Conservation (phyloP, 2,329 filamentous ascomycete genomes). For the Periconia macrospinosa region DNA sequence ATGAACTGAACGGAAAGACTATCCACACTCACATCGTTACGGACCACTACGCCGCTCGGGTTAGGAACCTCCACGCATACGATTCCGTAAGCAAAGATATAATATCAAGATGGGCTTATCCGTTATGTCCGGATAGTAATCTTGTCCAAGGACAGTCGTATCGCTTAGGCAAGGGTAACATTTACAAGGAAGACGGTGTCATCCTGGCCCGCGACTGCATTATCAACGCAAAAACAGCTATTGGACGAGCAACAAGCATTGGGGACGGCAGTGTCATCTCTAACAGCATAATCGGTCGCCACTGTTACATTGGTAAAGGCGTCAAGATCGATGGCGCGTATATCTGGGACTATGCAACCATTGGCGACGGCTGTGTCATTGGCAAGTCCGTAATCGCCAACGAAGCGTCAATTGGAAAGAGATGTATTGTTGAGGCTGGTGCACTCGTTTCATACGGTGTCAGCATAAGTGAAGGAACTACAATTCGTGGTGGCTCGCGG, state of each 20-base stretch:
- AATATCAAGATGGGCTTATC: constrained; percentile 84
- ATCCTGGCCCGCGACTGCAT: constrained; percentile 71
- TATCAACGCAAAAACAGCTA: constrained; percentile 68
- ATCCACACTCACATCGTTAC: constrained; percentile 86
- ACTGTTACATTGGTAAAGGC: constrained; percentile 84
- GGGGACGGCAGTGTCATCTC: constrained; percentile 70
- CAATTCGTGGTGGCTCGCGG: constrained; percentile 45
- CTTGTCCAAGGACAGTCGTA: constrained; percentile 77
- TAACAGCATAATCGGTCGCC: constrained; percentile 79
- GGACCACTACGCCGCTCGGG: constrained; percentile 83
- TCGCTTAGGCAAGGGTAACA: constrained; percentile 66
- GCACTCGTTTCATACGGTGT: constrained; percentile 81
- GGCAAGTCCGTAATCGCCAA: constrained; percentile 76
- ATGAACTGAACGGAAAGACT: constrained; percentile 95
- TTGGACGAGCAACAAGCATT: constrained; percentile 76
- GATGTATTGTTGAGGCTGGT: constrained; percentile 69
- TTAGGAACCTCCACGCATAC: constrained; percentile 84
- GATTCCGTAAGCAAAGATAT: constrained; percentile 86
- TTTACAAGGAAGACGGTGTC: constrained; percentile 80
- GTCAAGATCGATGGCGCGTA: constrained; percentile 78
- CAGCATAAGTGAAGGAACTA: constrained; percentile 65
- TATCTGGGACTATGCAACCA: constrained; percentile 81
- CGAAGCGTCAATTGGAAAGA: constrained; percentile 69
- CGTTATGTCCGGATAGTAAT: constrained; percentile 87
- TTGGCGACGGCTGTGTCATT: constrained; percentile 75